phyloP scores from a whole-genome alignment of 148 eudicot genomes.

The Gaultheria prostrata region DNA sequence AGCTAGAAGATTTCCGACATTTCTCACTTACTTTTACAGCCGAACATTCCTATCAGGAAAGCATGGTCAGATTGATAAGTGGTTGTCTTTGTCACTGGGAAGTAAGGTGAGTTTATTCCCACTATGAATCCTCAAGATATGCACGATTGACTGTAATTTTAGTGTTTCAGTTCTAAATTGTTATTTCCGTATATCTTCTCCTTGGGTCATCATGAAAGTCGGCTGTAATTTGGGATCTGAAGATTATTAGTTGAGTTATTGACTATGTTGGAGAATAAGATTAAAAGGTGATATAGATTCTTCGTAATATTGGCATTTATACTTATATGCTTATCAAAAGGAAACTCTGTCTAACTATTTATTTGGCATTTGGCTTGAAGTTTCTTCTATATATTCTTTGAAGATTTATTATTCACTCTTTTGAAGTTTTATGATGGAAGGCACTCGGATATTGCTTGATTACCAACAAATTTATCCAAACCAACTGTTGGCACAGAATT shows the following conservation, averaged over 20 bases:
- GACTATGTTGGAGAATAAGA: neutral
- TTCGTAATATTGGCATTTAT: neutral
- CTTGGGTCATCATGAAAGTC: neutral
- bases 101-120: constrained; percentile 44
- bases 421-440: neutral
- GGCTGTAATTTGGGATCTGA: neutral
- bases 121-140: neutral
- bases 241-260: neutral
- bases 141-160: neutral
- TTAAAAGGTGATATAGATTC: neutral
- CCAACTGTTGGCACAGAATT: neutral
- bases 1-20: constrained; percentile 66
- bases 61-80: constrained; percentile 72
- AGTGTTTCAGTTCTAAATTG: neutral
- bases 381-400: neutral
- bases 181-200: neutral
- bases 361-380: neutral
- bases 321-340: no score
- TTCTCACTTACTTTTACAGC: constrained; percentile 56
- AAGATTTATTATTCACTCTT: neutral
- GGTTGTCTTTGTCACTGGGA: constrained; percentile 62
- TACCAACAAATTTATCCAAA: neutral
- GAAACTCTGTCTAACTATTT: neutral
- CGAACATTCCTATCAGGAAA: constrained; percentile 77
- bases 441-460: neutral